Base-by-base conservation (phyloP, 2,329 filamentous ascomycete species). In the Cladosporium oxysporum region DNA sequence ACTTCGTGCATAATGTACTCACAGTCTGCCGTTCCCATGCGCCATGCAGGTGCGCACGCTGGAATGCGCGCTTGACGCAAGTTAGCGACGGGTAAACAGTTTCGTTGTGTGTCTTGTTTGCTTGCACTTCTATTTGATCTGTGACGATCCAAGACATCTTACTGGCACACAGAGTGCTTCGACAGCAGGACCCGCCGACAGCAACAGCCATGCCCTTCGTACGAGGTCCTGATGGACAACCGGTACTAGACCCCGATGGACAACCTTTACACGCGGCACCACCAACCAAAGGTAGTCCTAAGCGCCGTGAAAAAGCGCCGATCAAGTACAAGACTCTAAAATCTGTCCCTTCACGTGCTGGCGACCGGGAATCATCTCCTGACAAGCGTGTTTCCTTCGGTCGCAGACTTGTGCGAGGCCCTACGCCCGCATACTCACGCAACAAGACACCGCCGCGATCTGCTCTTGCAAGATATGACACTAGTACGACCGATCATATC, bases 61-160 rank as follows among this genome's bases (percentile, higher is more conserved):
- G 61, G 61, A 63, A 63, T 63, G 61, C 26, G 31, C 18, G 50
- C 61, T 35, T 63, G 28, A 44, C 61, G 61, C 61, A 55, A 57
- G 35, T 41, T 31, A 26, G 61, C 26, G 12, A 12, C 2, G 26
- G 50, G 50, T 63, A 63, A 63, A 63, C 61, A 63, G 5, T 55
- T 28, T 57, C 50, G 26, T 63, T 57, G 50, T 57, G n/a, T 57
- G 35, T 8, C 55, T 63, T 57, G 61, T 63, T 63, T 50, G 57
- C 33, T 23, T 33, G 14, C 55, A 6, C 23, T 35, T 41, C 7
- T n/a, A 12, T 41, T 11, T 58, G 55, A 37, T 28, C n/a, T 28
- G 5, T 23, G 16, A 21, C 21, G 28, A 18, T 10, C n/a, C 28
- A 29, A 11, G 5, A n/a, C 16, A 55, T 33, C 10, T 18, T 55